phyloP scores from a whole-genome alignment of 73 alveolate species.

The Paramecium tetraurelia region DNA sequence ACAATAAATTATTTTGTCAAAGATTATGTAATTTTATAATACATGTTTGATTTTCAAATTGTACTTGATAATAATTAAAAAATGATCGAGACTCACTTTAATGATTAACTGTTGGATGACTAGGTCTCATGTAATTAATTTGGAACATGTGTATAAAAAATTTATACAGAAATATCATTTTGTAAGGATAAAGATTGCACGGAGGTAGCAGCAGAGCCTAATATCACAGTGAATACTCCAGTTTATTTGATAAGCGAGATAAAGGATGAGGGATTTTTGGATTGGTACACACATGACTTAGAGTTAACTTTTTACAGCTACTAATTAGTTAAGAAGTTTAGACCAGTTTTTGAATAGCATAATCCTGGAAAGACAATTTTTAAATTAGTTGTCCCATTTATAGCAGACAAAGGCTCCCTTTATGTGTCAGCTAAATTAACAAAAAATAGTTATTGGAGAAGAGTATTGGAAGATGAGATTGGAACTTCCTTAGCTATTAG shows the following conservation, averaged over 20 bases:
- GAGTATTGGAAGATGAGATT: background rate
- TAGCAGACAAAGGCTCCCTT: background rate
- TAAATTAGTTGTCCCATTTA: background rate
- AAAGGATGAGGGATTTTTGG: background rate
- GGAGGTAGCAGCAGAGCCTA: background rate
- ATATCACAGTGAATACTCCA: background rate
- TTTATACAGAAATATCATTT: background rate
- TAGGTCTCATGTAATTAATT: background rate
- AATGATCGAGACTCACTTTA: background rate
- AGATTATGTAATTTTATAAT: background rate
- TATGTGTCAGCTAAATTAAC: background rate
- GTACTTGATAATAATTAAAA: background rate
- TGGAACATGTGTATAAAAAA: background rate
- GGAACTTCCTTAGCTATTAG: background rate
- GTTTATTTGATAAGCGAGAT: background rate
- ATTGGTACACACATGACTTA: background rate
- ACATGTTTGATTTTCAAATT: background rate
- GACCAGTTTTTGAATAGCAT: background rate
- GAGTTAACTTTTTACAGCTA: background rate
- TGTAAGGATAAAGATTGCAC: background rate
- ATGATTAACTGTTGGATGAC: background rate
- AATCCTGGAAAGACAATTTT: background rate
- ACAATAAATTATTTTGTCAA: background rate
- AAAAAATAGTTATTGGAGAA: background rate
- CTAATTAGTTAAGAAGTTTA: background rate